Conservation (phyloP, 176 grass and related monocot species). For the Musa itinerans region DNA sequence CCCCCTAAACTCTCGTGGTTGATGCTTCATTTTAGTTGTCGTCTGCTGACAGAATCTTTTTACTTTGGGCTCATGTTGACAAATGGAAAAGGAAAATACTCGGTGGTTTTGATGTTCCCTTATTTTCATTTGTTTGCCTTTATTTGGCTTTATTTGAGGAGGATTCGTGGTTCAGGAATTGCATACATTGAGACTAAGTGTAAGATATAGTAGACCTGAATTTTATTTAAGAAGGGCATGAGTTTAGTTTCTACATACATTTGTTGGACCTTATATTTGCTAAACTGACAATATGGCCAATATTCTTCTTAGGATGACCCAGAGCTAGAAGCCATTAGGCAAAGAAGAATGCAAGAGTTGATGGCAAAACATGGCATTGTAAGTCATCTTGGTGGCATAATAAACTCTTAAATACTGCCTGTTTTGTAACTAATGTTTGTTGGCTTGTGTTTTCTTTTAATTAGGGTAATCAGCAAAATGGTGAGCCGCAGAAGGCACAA, state of each 20-base stretch:
- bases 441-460: slow-evolving; percentile 12
- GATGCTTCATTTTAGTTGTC: no score
- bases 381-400: slow-evolving; percentile 4
- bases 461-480: slow-evolving; percentile 64
- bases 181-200: no score
- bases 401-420: no score
- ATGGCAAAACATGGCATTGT: slow-evolving; percentile 63
- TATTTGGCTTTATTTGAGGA: background rate
- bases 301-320: slow-evolving; percentile 50
- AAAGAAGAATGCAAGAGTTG: slow-evolving; percentile 86
- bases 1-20: no score
- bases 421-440: background rate
- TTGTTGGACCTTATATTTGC: background rate
- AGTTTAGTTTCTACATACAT: background rate
- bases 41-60: no score
- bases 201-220: background rate
- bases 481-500: slow-evolving; percentile 54
- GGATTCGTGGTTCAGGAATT: background rate
- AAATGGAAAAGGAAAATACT: background rate
- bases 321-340: slow-evolving; percentile 60
- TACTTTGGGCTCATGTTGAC: no score
- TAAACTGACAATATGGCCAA: background rate
- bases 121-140: background rate
- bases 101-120: background rate
- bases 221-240: background rate